Evolutionary conservation across 148 eudicot genomes (phyloP).

Genomic region (Fagopyrum homotropicum): DNA sequence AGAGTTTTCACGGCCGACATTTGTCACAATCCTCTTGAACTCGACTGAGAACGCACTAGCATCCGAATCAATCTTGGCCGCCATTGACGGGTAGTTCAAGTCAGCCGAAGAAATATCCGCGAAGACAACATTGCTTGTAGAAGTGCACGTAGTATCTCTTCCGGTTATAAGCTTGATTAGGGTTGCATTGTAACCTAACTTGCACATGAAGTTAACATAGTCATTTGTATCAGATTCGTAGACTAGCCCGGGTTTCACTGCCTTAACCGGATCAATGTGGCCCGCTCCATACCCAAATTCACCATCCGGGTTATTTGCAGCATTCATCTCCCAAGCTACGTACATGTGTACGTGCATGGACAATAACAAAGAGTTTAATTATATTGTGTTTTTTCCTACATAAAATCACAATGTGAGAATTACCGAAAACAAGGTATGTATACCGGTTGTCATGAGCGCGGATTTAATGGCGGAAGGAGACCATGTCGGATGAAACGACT

Average conservation of each 20-base stretch:
- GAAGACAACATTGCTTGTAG: not conserved
- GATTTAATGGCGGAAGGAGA: no score
- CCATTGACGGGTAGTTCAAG: conserved; percentile 57
- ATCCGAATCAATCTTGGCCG: not conserved
- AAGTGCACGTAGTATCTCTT: conserved; percentile 15
- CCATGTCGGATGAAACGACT: no score
- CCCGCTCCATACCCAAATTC: conserved; percentile 67
- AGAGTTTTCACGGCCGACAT: conserved; percentile 16
- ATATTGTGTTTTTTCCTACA: conserved; percentile 7
- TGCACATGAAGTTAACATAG: conserved; percentile 36
- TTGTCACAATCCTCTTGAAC: conserved; percentile 45
- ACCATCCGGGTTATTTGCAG: conserved; percentile 18
- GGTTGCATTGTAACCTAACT: conserved; percentile 12
- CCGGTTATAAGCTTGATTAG: conserved; percentile 12
- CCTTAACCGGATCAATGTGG: conserved; percentile 37
- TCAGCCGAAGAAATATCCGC: conserved; percentile 15
- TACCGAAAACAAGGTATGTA: conserved; percentile 6
- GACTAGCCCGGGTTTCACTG: conserved; percentile 45
- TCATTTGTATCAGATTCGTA: conserved; percentile 12
- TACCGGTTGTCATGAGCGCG: no score
- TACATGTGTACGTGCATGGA: not conserved
- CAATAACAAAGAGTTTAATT: not conserved
- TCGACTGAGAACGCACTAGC: not conserved
- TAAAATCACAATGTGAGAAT: no score
- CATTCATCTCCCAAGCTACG: conserved; percentile 32